Base-by-base conservation (phyloP, 2,329 filamentous ascomycete species). In the Paecilomyces niveus region DNA sequence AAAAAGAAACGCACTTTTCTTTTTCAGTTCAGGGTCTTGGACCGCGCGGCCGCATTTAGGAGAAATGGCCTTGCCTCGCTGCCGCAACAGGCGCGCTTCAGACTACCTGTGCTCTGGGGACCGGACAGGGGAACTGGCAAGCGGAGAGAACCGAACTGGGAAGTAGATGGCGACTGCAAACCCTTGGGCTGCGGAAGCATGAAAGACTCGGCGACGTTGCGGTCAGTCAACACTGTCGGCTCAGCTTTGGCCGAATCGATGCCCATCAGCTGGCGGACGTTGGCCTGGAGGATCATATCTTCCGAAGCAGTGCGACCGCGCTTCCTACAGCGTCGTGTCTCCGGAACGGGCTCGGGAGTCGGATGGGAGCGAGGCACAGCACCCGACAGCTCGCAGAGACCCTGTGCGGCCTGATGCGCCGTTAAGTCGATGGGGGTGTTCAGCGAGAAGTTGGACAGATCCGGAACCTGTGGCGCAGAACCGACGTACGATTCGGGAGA, bases 11-110 rank as follows among this genome's bases (percentile, higher is more conserved):
- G 59, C 59, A 64, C 60, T 65, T 64, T 66, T 63, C 60, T 59
- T 60, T 58, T 58, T 60, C 57, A 57, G 57, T 60, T 56, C 60
- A 60, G 58, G 51, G 58, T 63, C 65, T 52, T 29, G 21, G 50
- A 52, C 50, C 50, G 21, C 8, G 9, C 26, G 21, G 10, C 26
- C 9, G 50, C 26, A 7, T 52, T 52, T n/a, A 52, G 18, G n/a
- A 32, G 53, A 55, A 74, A 59, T 63, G 72, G 72, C 54, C 66
- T 63, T 45, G 70, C 70, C 64, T 76, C 73, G 53, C 68, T 72
- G 39, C 72, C 74, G 57, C 74, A 75, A 65, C 74, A 76, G 33
- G 73, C 71, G 53, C 74, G 73, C 62, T 76, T 76, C 68, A 73
- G 72, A 53, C 72, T 71, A 9, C 66, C 69, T 3, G 69, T 32